Evolutionary conservation across 306 rosid genomes (phyloP).

Genomic region (Acacia acuminata): DNA sequence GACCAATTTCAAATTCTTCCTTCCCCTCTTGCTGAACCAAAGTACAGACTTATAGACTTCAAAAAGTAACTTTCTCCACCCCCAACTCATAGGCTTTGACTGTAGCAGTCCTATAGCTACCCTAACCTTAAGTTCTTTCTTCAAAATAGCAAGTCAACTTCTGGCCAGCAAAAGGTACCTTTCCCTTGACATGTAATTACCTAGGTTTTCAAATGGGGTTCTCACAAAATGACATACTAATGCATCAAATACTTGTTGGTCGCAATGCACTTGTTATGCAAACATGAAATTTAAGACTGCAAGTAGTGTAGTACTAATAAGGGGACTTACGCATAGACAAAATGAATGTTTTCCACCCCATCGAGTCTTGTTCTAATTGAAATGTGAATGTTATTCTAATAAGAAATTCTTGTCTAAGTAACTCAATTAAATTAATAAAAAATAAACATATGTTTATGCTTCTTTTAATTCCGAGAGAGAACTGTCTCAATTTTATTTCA

Average conservation of each 20-base stretch:
- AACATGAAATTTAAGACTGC: not conserved
- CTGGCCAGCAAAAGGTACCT: too few relatives aligned
- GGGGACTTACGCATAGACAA: not conserved
- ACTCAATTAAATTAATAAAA: not conserved
- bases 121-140: too few relatives aligned
- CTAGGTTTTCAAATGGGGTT: too few relatives aligned
- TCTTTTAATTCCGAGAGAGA: not conserved
- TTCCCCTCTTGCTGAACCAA: too few relatives aligned
- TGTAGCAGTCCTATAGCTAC: too few relatives aligned
- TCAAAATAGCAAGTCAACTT: too few relatives aligned
- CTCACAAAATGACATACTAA: not conserved
- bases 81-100: too few relatives aligned
- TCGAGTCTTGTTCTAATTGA: not conserved
- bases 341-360: not conserved
- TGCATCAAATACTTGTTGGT: not conserved
- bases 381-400: not conserved
- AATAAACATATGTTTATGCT: not conserved
- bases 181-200: too few relatives aligned
- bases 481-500: not conserved
- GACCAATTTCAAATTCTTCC: too few relatives aligned
- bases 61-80: too few relatives aligned
- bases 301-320: not conserved
- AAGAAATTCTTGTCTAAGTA: not conserved
- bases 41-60: too few relatives aligned
- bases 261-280: not conserved